Conservation (phyloP, 352 stramenopile genomes). For the Thraustochytrium sp. region DNA sequence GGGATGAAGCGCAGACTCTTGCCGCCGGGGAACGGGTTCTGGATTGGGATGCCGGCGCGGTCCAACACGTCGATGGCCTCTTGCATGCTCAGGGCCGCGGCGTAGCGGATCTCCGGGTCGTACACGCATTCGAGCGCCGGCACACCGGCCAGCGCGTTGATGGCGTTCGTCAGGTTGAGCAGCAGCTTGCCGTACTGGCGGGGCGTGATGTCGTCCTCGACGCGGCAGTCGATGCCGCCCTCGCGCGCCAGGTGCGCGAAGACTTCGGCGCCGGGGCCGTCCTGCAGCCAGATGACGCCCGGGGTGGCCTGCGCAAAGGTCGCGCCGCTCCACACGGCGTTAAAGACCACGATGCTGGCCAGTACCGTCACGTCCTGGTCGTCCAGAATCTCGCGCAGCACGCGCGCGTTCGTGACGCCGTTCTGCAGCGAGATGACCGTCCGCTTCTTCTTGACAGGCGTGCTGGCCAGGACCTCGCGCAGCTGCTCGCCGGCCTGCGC, state of each 20-base stretch:
- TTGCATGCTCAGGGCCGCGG: not conserved
- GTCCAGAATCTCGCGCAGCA: not conserved
- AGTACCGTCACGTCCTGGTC: not conserved
- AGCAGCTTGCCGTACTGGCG: slow-evolving; percentile 24
- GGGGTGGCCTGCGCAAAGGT: not conserved
- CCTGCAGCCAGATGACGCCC: not conserved
- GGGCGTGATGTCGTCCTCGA: not conserved
- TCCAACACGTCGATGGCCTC: not conserved
- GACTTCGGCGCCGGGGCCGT: not conserved
- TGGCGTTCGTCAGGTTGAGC: slow-evolving; percentile 36
- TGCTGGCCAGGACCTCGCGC: not conserved
- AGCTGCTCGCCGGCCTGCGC: not conserved
- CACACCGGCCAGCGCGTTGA: slow-evolving; percentile 30
- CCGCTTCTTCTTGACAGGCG: not conserved
- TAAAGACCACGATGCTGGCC: slow-evolving; percentile 19
- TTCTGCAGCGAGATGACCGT: slow-evolving; percentile 22
- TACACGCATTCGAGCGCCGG: not conserved
- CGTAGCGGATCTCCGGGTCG: not conserved
- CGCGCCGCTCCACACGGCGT: slow-evolving; percentile 6
- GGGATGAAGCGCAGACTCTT: slow-evolving; percentile 9
- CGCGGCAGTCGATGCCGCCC: not conserved
- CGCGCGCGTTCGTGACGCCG: not conserved
- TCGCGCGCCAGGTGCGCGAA: not conserved
- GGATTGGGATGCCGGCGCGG: not conserved
- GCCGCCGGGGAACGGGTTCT: not conserved